A percentile compares a stretch with the other conserved stretches of the same genome.
Conservation (phyloP, 116 monocot genomes). For the Iris pallida region DNA sequence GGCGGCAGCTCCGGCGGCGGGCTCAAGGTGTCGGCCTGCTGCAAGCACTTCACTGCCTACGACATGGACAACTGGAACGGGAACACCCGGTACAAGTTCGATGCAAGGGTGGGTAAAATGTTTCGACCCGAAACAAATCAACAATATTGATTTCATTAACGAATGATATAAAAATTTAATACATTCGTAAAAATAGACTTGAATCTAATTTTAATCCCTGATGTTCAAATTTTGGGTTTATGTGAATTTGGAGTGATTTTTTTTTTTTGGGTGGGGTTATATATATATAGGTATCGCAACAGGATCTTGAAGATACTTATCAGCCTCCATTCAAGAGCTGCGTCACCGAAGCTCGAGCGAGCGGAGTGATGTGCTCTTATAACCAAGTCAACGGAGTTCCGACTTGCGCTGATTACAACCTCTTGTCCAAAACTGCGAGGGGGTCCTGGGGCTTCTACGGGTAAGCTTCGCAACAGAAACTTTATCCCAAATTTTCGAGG, state of each 20-base stretch:
- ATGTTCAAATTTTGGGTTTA: no score
- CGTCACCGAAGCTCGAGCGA: constrained; percentile 60
- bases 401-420: constrained; percentile 68
- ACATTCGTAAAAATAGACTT: no score
- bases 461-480: constrained; percentile 17
- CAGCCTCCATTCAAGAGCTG: constrained; percentile 95
- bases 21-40: constrained; percentile 77
- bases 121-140: no score
- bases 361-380: constrained; percentile 93
- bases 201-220: no score
- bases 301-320: constrained; percentile 83
- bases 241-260: background rate
- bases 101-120: constrained; percentile 62
- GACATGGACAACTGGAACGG: constrained; percentile 79
- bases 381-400: constrained; percentile 91
- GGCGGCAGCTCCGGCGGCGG: background rate
- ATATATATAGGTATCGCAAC: constrained; percentile 66
- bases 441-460: constrained; percentile 69
- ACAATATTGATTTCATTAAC: no score
- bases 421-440: constrained; percentile 58
- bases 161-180: no score
- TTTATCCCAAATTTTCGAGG: background rate
- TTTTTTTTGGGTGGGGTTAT: background rate
- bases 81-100: constrained; percentile 39
- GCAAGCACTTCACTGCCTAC: constrained; percentile 94